These are phyloP conservation scores for Asterionellopsis glacialis DNA, from an alignment of 108 stramenopile genomes.

Conservation along the genomic window DNA sequence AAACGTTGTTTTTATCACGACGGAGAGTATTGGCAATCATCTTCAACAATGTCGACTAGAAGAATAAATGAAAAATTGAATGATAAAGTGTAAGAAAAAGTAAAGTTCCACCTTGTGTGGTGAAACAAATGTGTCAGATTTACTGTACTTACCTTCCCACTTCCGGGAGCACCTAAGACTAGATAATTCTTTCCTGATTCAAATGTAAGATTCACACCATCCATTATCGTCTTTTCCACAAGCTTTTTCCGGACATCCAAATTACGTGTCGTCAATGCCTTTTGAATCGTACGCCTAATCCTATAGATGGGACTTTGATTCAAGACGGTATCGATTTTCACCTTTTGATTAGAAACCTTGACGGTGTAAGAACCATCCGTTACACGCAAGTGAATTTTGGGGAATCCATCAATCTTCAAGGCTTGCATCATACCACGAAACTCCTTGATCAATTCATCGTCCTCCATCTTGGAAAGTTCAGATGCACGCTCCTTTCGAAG, in stretches of 20 bases:
- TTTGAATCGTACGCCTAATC: too few species aligned
- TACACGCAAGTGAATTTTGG: not conserved
- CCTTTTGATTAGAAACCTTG: not conserved
- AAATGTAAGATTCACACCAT: conserved; percentile 53
- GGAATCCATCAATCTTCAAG: not conserved
- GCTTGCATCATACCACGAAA: not conserved
- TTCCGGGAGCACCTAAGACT: conserved; percentile 79
- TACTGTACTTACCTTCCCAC: conserved; percentile 44
- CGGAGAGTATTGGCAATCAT: conserved; percentile 34
- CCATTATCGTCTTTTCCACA: conserved; percentile 15
- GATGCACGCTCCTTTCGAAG: not conserved
- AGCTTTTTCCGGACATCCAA: too few species aligned
- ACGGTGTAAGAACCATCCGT: conserved; percentile 5
- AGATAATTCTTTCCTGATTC: conserved; percentile 77
- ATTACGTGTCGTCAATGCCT: too few species aligned
- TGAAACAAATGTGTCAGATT: too few species aligned
- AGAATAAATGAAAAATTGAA: too few species aligned
- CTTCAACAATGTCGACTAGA: conserved; percentile 42
- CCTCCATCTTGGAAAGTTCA: not conserved
- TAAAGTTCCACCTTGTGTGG: too few species aligned
- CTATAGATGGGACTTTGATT: too few species aligned
- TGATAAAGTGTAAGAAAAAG: too few species aligned
- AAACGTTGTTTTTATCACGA: conserved; percentile 11
- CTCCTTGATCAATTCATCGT: conserved; percentile 1
- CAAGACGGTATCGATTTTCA: too few species aligned